Evolutionary conservation across 1,284 basidiomycete species (phyloP).

Genomic region (Apiotrichum veenhuisii): DNA sequence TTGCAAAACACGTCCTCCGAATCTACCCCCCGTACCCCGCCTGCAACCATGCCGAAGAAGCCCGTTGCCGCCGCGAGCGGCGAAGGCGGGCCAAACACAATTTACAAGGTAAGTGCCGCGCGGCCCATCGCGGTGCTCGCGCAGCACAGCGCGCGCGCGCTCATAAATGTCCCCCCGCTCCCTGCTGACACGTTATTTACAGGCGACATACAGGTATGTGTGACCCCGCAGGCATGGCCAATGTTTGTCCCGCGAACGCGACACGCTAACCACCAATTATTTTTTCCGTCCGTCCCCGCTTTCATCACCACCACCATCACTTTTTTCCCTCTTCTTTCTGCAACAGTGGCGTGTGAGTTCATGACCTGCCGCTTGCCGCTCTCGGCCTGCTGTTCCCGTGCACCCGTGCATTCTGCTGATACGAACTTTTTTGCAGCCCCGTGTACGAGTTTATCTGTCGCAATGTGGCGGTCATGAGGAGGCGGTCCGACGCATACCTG

Average conservation of each 20-base stretch:
- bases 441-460: constrained; percentile 71
- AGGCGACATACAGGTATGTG: constrained; percentile 35
- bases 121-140: not conserved
- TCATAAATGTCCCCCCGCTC: no score
- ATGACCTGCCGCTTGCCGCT: not conserved
- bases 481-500: constrained; percentile 91
- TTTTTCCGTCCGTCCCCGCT: not conserved
- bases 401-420: no score
- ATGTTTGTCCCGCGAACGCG: not conserved
- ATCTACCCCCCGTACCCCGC: not conserved
- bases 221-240: not conserved
- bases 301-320: not conserved
- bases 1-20: not conserved
- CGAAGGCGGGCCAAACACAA: constrained; percentile 37
- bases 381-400: constrained; percentile 1
- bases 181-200: constrained; percentile 9
- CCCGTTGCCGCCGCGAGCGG: constrained; percentile 17
- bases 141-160: no score
- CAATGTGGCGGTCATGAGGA: constrained; percentile 93
- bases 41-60: constrained; percentile 28
- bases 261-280: not conserved
- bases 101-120: constrained; percentile 27
- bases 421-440: constrained; percentile 27
- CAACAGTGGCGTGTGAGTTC: constrained; percentile 49
- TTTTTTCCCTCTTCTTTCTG: constrained; percentile 2